Evolutionary conservation across 495 filamentous ascomycete species (phyloP), one percentile per base, ranked within the genome.

Genomic region (Aspergillus cristatus): DNA sequence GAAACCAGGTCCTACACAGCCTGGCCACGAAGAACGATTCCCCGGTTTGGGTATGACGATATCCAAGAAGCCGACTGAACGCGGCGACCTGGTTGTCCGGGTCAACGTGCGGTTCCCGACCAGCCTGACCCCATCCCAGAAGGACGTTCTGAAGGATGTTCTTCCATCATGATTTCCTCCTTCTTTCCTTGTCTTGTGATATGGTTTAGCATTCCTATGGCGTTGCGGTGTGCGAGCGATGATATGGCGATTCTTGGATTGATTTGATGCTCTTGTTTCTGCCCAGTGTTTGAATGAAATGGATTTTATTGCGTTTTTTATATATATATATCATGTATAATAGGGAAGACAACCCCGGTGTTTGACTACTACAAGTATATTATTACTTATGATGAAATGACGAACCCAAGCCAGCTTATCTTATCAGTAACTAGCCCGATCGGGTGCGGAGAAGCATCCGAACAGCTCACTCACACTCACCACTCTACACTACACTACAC

Each of bases 41-140:
- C 91, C 91, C 0, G 67, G 72, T 11, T 72, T 83, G 28, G 91
- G 91, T 34, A 97, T 98, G 91, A 85, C 87, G 26, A 75, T 86
- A 51, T 85, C 84, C 35, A 95, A 89, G 71, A 87, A 87, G 47
- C 86, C 82, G 1, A 79, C 58, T 29, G 75, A 86, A 46, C 74
- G 91, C 28, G 91, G 91, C 6, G 82, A 94, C 50, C 80, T 98
- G 37, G 66, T 97, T 41, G 75, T 97, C n/a, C 82, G 75, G 10
- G 84, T 93, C 35, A 89, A 89, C 44, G 86, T 97, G 48, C 86
- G 79, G 49, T 97, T 94, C 68, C 91, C 91, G 4, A 76, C 75
- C 2, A 79, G 57, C 32, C 60, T 98, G 60, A 85, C 82, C 12
- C 13, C 71, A 1, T 58, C 65, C 1, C 87, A 96, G 65, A 98